These are phyloP conservation scores for Populus simonii DNA, from an alignment of 345 rosid genomes.

Conservation along the genomic window DNA sequence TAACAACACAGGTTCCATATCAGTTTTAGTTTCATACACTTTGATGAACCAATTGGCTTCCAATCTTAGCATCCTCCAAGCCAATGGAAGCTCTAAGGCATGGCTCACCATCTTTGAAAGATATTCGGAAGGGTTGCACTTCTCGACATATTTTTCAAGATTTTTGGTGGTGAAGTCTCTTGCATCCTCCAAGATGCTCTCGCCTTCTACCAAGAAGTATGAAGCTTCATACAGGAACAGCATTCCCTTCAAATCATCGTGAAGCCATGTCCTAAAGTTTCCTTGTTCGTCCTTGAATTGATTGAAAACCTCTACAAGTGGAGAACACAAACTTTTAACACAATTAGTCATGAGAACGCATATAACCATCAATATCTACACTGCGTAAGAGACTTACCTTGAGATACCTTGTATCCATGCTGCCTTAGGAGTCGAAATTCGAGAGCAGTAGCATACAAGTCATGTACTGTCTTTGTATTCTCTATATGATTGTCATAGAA, in stretches of 20 bases:
- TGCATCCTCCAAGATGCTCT: conserved; percentile 28
- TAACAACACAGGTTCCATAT: conserved; percentile 25
- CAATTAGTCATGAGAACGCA: neutral
- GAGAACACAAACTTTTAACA: no score
- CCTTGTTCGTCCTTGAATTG: conserved; percentile 10
- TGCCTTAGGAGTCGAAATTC: conserved; percentile 10
- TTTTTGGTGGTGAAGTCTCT: conserved; percentile 16
- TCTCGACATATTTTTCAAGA: conserved; percentile 18
- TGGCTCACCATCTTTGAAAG: conserved; percentile 22
- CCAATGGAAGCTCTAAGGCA: conserved; percentile 40
- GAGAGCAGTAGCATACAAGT: conserved; percentile 4
- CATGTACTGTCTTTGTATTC: neutral
- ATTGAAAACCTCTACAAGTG: conserved; percentile 25
- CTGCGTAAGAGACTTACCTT: neutral
- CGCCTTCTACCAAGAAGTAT: conserved; percentile 18
- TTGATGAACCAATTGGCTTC: conserved; percentile 41
- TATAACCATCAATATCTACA: neutral
- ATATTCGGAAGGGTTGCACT: neutral
- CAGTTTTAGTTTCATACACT: conserved; percentile 18
- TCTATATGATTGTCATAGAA: neutral
- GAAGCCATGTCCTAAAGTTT: conserved; percentile 9
- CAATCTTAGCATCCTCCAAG: conserved; percentile 24
- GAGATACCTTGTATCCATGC: neutral
- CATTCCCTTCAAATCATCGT: conserved; percentile 24
- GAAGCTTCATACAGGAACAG: conserved; percentile 41